These are phyloP conservation scores for Colletotrichum orchidophilum DNA, from an alignment of 2,329 filamentous ascomycete genomes.

Conservation along the genomic window DNA sequence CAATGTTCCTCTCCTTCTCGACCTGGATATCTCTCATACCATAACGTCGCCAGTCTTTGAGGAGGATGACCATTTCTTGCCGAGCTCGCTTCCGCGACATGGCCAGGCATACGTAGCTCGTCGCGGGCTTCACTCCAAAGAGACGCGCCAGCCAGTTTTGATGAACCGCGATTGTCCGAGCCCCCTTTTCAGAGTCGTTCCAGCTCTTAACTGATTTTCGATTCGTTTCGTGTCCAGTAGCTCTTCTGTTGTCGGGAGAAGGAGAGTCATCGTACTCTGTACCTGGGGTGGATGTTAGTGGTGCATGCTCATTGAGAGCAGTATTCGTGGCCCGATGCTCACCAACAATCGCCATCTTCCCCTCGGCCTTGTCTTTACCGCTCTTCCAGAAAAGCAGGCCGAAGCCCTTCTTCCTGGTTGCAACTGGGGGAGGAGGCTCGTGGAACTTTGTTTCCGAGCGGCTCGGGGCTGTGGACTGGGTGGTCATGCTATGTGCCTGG, in stretches of 20 bases:
- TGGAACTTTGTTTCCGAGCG: conserved; percentile 11
- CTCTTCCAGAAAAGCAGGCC: conserved; percentile 65
- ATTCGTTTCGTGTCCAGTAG: conserved; percentile 34
- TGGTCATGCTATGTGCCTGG: conserved; percentile 30
- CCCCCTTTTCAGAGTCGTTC: conserved; percentile 48
- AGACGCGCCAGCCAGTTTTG: conserved; percentile 91
- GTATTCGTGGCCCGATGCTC: conserved; percentile 35
- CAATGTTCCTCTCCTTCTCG: conserved; percentile 80
- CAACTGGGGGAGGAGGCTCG: conserved; percentile 4
- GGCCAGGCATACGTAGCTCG: conserved; percentile 77
- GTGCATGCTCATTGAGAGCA: background rate
- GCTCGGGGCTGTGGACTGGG: conserved; percentile 31
- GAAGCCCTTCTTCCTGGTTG: conserved; percentile 58
- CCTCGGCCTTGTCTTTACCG: conserved; percentile 52
- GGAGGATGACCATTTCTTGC: conserved; percentile 77
- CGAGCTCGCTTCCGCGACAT: conserved; percentile 75
- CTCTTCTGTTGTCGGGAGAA: conserved; percentile 37
- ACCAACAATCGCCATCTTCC: conserved; percentile 57
- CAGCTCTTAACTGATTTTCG: conserved; percentile 39
- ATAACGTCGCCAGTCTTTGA: conserved; percentile 82
- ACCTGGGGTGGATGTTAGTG: conserved; percentile 39
- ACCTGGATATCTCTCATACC: conserved; percentile 84
- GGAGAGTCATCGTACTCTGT: conserved; percentile 43
- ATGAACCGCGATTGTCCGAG: conserved; percentile 70
- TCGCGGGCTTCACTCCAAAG: conserved; percentile 88